Evolutionary conservation across 306 rosid species (phyloP), one percentile per base, ranked within the genome.

Genomic region (Glycyrrhiza uralensis): DNA sequence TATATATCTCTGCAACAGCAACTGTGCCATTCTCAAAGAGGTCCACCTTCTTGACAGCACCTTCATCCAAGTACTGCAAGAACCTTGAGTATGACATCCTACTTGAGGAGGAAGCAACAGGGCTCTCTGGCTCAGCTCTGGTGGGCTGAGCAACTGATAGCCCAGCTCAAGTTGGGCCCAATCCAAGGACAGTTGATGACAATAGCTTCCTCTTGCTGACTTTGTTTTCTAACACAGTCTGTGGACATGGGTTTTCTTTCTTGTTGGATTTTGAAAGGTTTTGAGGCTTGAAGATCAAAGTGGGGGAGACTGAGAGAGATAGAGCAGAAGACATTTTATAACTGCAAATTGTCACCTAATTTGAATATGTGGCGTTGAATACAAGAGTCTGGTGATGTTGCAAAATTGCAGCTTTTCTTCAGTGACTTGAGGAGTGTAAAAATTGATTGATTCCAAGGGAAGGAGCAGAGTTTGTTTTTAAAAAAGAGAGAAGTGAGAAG

Each of bases 71-170:
- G 75, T 85, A 86, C 35, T 86, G 62, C 87, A 92, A 65, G 82
- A 92, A 92, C 46, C 89, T 89, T 18, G 96, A 82, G 81, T 87
- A 92, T 7, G 97, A 74, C 55, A 84, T 45, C 71, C 91, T 83
- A 60, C 56, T 91, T 28, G 95, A 88, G 56, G 69, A 76, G 14
- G 88, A 82, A 51, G 75, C 85, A 38, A 1, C 58, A 1, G 97
- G 92, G 73, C 86, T 86, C 57, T 76, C 89, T 50, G 90, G 85
- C 83, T 72, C 88, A 5, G 92, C 92, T 20, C 47, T 88, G 44
- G 88, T 85, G 4, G 85, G 76, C 66, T 26, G 30, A 76, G 83
- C 57, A 78, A 47, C 39, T 33, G 79, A 81, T 64, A 83, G 70
- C 54, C 76, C 80, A 19, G n/a, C 33, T 29, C 76, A 83, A 24